Evolutionary conservation across 257 asterid species (phyloP), one percentile per base, ranked within the genome.

Genomic region (Verbena officinalis): DNA sequence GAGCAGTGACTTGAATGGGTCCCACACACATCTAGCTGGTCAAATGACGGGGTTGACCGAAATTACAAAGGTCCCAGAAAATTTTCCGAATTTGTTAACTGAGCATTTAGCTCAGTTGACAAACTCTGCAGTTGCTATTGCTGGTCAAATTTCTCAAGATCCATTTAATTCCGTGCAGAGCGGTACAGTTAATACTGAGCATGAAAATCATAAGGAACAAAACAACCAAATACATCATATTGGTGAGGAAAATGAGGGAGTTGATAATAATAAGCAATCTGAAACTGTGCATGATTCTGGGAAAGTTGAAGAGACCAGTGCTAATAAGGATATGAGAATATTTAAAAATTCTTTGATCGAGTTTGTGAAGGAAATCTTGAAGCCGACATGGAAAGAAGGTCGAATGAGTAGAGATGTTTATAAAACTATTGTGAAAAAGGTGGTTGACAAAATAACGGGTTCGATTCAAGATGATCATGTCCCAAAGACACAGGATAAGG

Each of bases 321-420:
- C 69, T 51, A 79, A 62, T 73, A 90, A 86, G 87, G 95, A 90
- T 73, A 75, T 71, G 77, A 95, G 98, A n/a, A 38, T 84, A 36
- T 90, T 94, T 70, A 94, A 94, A 75, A 86, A 80, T 72, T 72
- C 95, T 51, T 91, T 94, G 15, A 62, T 94, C 34, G 97, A 90
- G 76, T 78, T 84, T 73, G 98, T 94, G 7, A 94, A 94, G 81
- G 96, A 90, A 64, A 81, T 86, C 48, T 57, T 94, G 70, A 94
- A 88, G 78, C 99, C 99, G 6, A 81, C 77, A 3, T 90, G 99
- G 99, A 94, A 90, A 70, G 94, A 88, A 88, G 99, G 97, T 14
- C 64, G 68, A 46, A 83, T 94, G 99, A 90, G 96, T 79, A 75
- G 96, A 70, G 99, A 94, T 4, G 95, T 70, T 40, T 96, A 94